phyloP scores from a whole-genome alignment of 1,284 basidiomycete species.

The Meripilus lineatus region DNA sequence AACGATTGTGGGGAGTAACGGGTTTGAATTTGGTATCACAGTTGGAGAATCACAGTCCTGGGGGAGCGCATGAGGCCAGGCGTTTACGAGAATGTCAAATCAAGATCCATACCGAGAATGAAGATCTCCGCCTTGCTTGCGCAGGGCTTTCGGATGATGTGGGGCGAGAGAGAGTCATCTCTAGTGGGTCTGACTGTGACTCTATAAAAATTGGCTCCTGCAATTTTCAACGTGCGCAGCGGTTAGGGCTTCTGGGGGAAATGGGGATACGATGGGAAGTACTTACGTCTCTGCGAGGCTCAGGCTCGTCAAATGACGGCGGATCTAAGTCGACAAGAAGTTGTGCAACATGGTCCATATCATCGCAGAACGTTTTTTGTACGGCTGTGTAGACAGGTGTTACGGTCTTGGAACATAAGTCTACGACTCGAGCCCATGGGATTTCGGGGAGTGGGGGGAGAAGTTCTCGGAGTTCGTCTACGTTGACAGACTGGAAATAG shows the following conservation, averaged over 20 bases:
- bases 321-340: constrained; percentile 23
- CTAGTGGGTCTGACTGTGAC: too few relatives aligned
- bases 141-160: too few relatives aligned
- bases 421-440: constrained; percentile 22
- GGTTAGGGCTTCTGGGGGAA: too few relatives aligned
- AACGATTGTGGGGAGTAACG: constrained; percentile 43
- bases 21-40: constrained; percentile 23
- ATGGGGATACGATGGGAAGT: too few relatives aligned
- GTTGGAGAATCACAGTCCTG: constrained; percentile 7
- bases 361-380: constrained; percentile 19
- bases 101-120: not conserved
- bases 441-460: constrained; percentile 20
- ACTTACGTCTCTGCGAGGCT: constrained; percentile 10
- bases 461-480: constrained; percentile 21
- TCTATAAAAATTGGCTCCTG: too few relatives aligned
- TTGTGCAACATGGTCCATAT: constrained; percentile 25
- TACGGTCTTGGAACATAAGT: constrained; percentile 23
- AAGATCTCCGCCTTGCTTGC: not conserved
- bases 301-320: constrained; percentile 5
- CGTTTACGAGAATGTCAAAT: too few relatives aligned
- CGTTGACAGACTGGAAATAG: constrained; percentile 19
- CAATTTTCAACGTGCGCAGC: too few relatives aligned
- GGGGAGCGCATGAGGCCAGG: too few relatives aligned
- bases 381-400: constrained; percentile 22
- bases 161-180: too few relatives aligned